phyloP scores from a whole-genome alignment of 176 grass and related monocot genomes.

The Phoenix roebelenii region DNA sequence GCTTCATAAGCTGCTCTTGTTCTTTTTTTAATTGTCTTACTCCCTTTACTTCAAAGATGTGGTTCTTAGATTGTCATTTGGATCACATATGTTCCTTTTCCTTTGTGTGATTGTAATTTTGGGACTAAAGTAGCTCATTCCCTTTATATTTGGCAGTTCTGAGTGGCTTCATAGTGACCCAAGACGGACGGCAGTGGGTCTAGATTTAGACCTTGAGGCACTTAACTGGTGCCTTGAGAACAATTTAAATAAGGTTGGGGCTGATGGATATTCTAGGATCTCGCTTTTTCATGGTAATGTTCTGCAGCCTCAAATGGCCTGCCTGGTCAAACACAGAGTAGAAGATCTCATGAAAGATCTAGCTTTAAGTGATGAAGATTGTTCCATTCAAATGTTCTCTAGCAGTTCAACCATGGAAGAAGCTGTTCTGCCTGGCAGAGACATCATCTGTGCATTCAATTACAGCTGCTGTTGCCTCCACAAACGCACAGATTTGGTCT shows the following conservation, averaged over 20 bases:
- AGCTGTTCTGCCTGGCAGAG: conserved; percentile 48
- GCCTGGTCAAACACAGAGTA: conserved; percentile 33
- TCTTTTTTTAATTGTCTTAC: too few species aligned
- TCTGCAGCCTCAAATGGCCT: conserved; percentile 40
- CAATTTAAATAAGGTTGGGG: conserved; percentile 53
- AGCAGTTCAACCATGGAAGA: conserved; percentile 35
- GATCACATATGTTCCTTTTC: too few species aligned
- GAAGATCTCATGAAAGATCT: conserved; percentile 38
- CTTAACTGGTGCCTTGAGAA: conserved; percentile 89
- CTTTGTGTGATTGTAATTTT: too few species aligned
- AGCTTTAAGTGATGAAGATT: conserved; percentile 22
- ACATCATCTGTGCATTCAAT: conserved; percentile 97
- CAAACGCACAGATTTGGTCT: conserved; percentile 68
- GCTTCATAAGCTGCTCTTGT: too few species aligned
- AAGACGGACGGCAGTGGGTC: conserved; percentile 52
- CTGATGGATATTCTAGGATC: conserved; percentile 68
- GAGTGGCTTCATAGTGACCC: conserved; percentile 72
- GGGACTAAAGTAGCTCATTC: too few species aligned
- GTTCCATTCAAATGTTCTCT: conserved; percentile 8
- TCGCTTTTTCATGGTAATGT: conserved; percentile 90
- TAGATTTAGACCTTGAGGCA: conserved; percentile 91
- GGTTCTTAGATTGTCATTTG: too few species aligned
- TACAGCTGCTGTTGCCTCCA: conserved; percentile 96
- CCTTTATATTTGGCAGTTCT: conserved; percentile 24
- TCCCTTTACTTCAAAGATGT: too few species aligned